Percentiles rank a stretch among this genome's conserved stretches.
Conservation (phyloP, 202 grass and related monocot species). For the Panicum virgatum region DNA sequence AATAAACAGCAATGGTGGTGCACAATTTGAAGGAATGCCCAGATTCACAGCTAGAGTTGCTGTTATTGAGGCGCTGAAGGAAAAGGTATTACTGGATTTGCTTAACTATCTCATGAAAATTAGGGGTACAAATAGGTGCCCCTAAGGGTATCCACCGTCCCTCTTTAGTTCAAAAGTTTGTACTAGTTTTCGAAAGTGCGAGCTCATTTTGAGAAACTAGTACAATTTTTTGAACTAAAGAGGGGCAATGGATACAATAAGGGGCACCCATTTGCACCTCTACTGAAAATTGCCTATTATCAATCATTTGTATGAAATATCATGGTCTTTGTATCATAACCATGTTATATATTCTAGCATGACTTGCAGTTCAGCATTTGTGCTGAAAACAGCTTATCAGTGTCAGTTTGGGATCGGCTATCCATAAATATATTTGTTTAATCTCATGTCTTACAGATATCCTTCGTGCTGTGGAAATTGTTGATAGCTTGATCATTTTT, state of each 20-base stretch:
- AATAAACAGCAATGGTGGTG: constrained; percentile 76
- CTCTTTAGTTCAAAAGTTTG: no score
- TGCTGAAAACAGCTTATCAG: background rate
- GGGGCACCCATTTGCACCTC: no score
- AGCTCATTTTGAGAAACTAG: no score
- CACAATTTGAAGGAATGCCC: constrained; percentile 82
- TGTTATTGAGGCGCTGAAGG: constrained; percentile 70
- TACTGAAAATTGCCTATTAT: background rate
- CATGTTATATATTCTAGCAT: constrained; percentile 2
- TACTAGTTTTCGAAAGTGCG: no score
- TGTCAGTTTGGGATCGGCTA: background rate
- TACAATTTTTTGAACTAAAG: no score
- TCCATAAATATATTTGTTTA: constrained; percentile 5
- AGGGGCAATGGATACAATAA: no score
- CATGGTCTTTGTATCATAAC: background rate
- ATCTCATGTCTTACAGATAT: constrained; percentile 21
- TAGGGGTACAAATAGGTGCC: no score
- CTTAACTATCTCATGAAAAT: background rate
- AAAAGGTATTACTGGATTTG: constrained; percentile 54
- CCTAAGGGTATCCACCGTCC: no score
- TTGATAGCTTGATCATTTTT: background rate
- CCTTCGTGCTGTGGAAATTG: background rate
- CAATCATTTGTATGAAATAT: background rate
- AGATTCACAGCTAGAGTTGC: constrained; percentile 69
- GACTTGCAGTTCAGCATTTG: background rate